These are phyloP conservation scores for Leccinum rimulosum DNA, from an alignment of 768 basidiomycete species.

Conservation along the genomic window DNA sequence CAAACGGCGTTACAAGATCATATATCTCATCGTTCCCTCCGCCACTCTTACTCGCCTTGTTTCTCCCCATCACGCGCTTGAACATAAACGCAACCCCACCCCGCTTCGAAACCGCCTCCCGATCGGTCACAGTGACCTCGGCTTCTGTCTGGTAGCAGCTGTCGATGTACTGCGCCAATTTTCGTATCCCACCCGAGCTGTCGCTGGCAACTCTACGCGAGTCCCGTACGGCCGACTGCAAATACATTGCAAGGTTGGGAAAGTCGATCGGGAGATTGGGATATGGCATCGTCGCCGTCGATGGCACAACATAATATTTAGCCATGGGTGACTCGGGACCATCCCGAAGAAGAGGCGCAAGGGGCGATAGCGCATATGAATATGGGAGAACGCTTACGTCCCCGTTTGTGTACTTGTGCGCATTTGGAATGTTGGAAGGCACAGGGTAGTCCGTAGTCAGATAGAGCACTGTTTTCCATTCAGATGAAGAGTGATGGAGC, in stretches of 20 bases:
- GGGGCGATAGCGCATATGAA: conserved; percentile 60
- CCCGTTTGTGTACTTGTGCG: conserved; percentile 49
- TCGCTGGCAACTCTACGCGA: conserved; percentile 63
- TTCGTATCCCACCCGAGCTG: conserved; percentile 57
- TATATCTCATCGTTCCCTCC: conserved; percentile 76
- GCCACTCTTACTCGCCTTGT: conserved; percentile 44
- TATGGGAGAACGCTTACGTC: conserved; percentile 70
- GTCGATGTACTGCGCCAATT: conserved; percentile 69
- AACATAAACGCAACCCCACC: conserved; percentile 53
- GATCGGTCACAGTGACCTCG: conserved; percentile 25
- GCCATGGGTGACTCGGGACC: conserved; percentile 60
- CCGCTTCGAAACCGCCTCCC: conserved; percentile 37
- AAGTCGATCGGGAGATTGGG: conserved; percentile 74
- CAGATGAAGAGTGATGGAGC: conserved; percentile 55
- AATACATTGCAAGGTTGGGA: conserved; percentile 72
- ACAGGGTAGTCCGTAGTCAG: conserved; percentile 71
- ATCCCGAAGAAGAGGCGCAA: conserved; percentile 63
- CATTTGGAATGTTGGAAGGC: conserved; percentile 43
- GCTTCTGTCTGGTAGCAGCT: conserved; percentile 57
- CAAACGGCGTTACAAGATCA: conserved; percentile 80
- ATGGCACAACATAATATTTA: conserved; percentile 71
- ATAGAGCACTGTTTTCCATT: conserved; percentile 77
- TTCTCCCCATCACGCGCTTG: conserved; percentile 58
- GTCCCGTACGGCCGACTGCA: conserved; percentile 67
- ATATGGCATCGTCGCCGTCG: conserved; percentile 54